Conservation (phyloP, 495 filamentous ascomycete species). For the Penicillium pulvis region DNA sequence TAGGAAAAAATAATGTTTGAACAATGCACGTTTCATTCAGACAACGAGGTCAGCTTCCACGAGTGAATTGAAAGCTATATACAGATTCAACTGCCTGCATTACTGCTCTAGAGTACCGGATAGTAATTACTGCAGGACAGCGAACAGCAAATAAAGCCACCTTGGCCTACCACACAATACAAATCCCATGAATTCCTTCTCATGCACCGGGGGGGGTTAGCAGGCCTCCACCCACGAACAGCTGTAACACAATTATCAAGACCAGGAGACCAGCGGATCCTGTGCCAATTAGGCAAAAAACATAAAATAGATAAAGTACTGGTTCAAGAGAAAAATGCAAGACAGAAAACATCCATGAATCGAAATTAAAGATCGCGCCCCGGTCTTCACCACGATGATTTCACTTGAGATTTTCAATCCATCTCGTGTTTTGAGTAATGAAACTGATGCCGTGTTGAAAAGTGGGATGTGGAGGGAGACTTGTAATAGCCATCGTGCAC, state of each 20-base stretch:
- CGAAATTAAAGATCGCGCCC: constrained; percentile 18
- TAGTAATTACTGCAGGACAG: not conserved
- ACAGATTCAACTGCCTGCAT: constrained; percentile 20
- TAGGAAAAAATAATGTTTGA: not conserved
- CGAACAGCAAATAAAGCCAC: not conserved
- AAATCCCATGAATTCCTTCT: not conserved
- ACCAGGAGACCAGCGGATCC: constrained; percentile 10
- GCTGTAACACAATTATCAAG: constrained; percentile 18
- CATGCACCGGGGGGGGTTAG: not conserved
- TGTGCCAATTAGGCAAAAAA: constrained; percentile 15
- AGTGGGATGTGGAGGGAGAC: constrained; percentile 12
- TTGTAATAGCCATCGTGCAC: constrained; percentile 15
- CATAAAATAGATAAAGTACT: constrained; percentile 12
- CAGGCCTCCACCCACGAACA: constrained; percentile 5
- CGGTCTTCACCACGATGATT: constrained; percentile 14
- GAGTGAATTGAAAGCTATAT: constrained; percentile 29
- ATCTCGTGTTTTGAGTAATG: constrained; percentile 2
- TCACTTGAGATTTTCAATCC: constrained; percentile 1
- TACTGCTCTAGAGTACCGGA: not conserved
- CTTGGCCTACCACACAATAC: not conserved
- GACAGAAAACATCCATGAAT: constrained; percentile 24
- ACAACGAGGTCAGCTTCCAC: constrained; percentile 22
- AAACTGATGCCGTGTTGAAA: constrained; percentile 21
- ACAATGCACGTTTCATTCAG: not conserved
- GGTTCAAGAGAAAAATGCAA: constrained; percentile 13